Conservation (phyloP, 208 protist genomes). For the Trichomonas tenax region DNA sequence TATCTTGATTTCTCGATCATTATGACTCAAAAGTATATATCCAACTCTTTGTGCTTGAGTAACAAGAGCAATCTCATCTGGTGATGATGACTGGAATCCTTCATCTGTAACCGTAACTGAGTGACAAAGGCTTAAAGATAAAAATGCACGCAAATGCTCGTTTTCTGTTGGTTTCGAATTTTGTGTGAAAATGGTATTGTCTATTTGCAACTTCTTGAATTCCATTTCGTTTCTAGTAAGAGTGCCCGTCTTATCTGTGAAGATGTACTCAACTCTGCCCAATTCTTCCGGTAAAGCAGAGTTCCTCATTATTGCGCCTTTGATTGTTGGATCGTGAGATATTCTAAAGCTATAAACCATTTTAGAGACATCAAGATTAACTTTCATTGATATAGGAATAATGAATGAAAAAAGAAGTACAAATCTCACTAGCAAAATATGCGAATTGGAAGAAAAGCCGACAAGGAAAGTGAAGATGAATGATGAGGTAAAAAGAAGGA, state of each 20-base stretch:
- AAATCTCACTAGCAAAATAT: conserved; percentile 55
- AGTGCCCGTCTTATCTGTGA: conserved; percentile 95
- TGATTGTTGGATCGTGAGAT: conserved; percentile 36
- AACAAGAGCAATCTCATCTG: conserved; percentile 35
- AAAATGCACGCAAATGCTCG: conserved; percentile 5
- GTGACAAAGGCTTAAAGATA: conserved; percentile 54
- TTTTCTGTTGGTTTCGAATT: neutral
- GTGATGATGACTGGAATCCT: conserved; percentile 42
- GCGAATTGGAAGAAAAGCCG: conserved; percentile 22
- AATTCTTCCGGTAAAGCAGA: conserved; percentile 89
- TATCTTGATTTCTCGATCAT: neutral
- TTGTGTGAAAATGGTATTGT: neutral
- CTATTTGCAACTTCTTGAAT: conserved; percentile 40
- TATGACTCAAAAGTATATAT: neutral
- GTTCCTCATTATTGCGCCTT: conserved; percentile 64
- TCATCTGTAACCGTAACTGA: conserved; percentile 79
- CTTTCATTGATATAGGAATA: conserved; percentile 80
- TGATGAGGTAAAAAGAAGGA: conserved; percentile 32
- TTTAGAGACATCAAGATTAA: conserved; percentile 90
- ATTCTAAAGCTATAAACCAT: conserved; percentile 79
- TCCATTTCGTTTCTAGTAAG: conserved; percentile 87
- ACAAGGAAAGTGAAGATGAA: neutral
- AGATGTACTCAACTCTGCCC: conserved; percentile 82
- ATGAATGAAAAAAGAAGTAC: conserved; percentile 89
- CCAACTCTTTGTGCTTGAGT: neutral